phyloP scores from a whole-genome alignment of 805 yeast species.

The Pichia exigua region DNA sequence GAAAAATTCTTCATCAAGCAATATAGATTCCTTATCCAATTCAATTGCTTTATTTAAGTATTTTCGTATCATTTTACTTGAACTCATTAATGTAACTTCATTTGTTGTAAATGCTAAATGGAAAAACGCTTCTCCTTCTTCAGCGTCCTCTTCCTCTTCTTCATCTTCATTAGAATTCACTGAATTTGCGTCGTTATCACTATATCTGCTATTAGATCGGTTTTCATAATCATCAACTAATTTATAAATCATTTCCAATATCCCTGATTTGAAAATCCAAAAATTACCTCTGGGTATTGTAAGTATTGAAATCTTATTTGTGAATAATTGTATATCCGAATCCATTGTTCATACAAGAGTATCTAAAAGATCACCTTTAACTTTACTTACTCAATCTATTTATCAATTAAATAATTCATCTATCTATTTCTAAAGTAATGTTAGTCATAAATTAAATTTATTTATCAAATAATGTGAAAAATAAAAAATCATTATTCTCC shows the following conservation, averaged over 20 bases:
- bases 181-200: conserved; percentile 12
- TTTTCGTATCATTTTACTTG: conserved; percentile 30
- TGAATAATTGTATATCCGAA: conserved; percentile 7
- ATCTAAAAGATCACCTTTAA: too few species aligned
- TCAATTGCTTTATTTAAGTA: conserved; percentile 35
- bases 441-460: too few species aligned
- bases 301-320: conserved; percentile 34
- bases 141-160: conserved; percentile 29
- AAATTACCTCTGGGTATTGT: conserved; percentile 45
- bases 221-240: conserved; percentile 27
- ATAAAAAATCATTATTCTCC: too few species aligned
- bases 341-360: too few species aligned
- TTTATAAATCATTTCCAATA: conserved; percentile 38
- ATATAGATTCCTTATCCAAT: conserved; percentile 30
- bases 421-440: too few species aligned
- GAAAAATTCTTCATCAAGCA: conserved; percentile 38
- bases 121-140: conserved; percentile 32
- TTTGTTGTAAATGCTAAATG: conserved; percentile 55
- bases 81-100: conserved; percentile 56
- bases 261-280: conserved; percentile 47
- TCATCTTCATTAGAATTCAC: not conserved
- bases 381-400: too few species aligned
- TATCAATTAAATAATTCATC: too few species aligned
- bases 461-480: too few species aligned
- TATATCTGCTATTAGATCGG: conserved; percentile 7